phyloP scores from a whole-genome alignment of 176 grass and related monocot genomes.

The Paspalum vaginatum region DNA sequence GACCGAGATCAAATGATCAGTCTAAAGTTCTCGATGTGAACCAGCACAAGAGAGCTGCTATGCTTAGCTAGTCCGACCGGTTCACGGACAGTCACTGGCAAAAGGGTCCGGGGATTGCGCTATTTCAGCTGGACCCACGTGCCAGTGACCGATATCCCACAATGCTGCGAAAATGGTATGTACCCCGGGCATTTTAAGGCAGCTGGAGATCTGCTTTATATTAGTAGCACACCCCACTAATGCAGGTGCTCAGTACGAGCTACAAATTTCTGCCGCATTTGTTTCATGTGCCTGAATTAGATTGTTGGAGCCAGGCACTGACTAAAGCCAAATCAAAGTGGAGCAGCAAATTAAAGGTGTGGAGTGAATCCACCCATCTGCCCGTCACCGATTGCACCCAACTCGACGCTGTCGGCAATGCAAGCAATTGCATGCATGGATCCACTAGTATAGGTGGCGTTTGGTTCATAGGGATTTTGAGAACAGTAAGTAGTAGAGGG shows the following conservation, averaged over 20 bases:
- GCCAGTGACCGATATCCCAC: not conserved
- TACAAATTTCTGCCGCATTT: constrained; percentile 14
- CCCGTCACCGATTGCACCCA: constrained; percentile 27
- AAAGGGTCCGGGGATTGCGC: not conserved
- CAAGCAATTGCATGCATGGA: constrained; percentile 2
- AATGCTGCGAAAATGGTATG: not conserved
- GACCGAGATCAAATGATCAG: not conserved
- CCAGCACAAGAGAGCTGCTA: not conserved
- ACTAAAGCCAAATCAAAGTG: constrained; percentile 47
- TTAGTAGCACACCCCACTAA: constrained; percentile 24
- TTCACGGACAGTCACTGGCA: not conserved
- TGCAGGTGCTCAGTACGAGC: constrained; percentile 9
- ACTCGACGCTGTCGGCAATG: constrained; percentile 32
- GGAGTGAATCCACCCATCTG: constrained; percentile 28
- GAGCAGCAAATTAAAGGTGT: constrained; percentile 28
- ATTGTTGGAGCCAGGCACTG: constrained; percentile 43
- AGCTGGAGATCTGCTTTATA: constrained; percentile 8
- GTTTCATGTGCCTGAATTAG: constrained; percentile 49
- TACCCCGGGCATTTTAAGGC: not conserved
- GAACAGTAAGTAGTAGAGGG: no score
- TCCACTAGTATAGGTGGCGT: not conserved
- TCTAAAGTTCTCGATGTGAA: not conserved
- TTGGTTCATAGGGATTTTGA: no score
- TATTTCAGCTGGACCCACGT: not conserved
- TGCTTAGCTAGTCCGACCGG: not conserved